Conservation (phyloP, 1,139 yeast species). For the Hansenula lynferdii region DNA sequence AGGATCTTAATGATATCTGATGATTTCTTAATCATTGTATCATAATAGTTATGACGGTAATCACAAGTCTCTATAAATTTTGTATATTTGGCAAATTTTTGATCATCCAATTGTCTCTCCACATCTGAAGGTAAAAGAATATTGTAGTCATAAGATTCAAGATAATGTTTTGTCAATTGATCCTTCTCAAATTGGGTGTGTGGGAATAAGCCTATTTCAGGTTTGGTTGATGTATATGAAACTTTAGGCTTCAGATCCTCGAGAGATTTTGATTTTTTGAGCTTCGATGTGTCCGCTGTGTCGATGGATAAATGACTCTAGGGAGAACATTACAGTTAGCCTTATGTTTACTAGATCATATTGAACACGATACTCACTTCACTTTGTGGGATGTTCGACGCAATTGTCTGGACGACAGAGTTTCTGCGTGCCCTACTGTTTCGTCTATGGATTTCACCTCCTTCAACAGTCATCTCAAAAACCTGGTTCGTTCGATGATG, state of each 20-base stretch:
- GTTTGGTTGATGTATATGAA: neutral
- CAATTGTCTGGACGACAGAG: slow-evolving; percentile 42
- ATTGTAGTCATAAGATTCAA: slow-evolving; percentile 33
- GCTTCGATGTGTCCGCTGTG: neutral
- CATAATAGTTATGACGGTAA: slow-evolving; percentile 26
- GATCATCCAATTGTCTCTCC: slow-evolving; percentile 30
- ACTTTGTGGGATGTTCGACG: slow-evolving; percentile 26
- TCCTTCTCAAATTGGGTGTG: slow-evolving; percentile 33
- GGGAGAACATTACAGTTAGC: no score
- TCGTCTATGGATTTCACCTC: slow-evolving; percentile 7
- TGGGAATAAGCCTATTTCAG: slow-evolving; percentile 31
- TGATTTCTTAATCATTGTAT: slow-evolving; percentile 36
- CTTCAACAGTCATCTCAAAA: slow-evolving; percentile 6
- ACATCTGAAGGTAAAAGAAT: slow-evolving; percentile 31
- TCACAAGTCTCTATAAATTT: slow-evolving; percentile 40
- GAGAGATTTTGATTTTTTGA: slow-evolving; percentile 14
- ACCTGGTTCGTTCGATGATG: neutral
- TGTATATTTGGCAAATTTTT: slow-evolving; percentile 29
- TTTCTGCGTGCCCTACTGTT: slow-evolving; percentile 34
- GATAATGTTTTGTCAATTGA: slow-evolving; percentile 28
- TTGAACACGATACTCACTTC: slow-evolving; percentile 12
- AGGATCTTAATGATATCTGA: slow-evolving; percentile 37
- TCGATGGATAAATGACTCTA: slow-evolving; percentile 6
- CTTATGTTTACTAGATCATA: no score
- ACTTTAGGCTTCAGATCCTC: neutral